phyloP scores from a whole-genome alignment of 495 filamentous ascomycete genomes.

The Aspergillus homomorphus region DNA sequence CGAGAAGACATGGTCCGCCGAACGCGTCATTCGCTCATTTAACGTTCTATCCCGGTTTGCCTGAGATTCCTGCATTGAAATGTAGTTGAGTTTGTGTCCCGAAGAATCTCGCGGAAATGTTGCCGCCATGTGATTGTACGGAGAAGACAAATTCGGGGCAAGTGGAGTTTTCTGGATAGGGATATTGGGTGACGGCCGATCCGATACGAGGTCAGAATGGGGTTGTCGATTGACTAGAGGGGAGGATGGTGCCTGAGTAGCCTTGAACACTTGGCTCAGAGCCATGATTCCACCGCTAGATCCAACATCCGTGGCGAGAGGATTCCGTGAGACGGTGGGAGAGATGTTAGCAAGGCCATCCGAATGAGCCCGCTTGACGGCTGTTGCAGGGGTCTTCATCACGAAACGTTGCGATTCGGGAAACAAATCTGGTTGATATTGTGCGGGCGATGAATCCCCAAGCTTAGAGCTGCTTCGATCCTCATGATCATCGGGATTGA shows the following conservation, averaged over 20 bases:
- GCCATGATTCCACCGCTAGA: constrained; percentile 45
- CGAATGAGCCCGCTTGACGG: constrained; percentile 30
- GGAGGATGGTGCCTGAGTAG: constrained; percentile 53
- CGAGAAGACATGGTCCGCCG: constrained; percentile 35
- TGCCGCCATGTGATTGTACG: constrained; percentile 29
- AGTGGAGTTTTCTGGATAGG: constrained; percentile 42
- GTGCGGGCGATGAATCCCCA: constrained; percentile 39
- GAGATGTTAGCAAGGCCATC: constrained; percentile 31
- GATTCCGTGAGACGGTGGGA: constrained; percentile 44
- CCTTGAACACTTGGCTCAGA: constrained; percentile 50
- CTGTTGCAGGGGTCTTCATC: constrained; percentile 42
- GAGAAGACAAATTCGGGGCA: constrained; percentile 41
- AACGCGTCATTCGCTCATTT: constrained; percentile 40
- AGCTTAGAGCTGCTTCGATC: constrained; percentile 36
- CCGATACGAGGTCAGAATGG: constrained; percentile 42
- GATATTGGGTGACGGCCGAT: constrained; percentile 52
- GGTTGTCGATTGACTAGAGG: constrained; percentile 37
- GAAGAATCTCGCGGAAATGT: constrained; percentile 40
- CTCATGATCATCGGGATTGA: constrained; percentile 35
- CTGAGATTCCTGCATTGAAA: constrained; percentile 53
- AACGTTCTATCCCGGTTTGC: constrained; percentile 30
- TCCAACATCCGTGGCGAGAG: constrained; percentile 40
- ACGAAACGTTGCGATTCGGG: constrained; percentile 51
- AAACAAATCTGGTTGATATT: constrained; percentile 41
- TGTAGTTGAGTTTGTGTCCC: constrained; percentile 47